Evolutionary conservation across 257 asterid species (phyloP).

Genomic region (Jaltomata sinuosa): DNA sequence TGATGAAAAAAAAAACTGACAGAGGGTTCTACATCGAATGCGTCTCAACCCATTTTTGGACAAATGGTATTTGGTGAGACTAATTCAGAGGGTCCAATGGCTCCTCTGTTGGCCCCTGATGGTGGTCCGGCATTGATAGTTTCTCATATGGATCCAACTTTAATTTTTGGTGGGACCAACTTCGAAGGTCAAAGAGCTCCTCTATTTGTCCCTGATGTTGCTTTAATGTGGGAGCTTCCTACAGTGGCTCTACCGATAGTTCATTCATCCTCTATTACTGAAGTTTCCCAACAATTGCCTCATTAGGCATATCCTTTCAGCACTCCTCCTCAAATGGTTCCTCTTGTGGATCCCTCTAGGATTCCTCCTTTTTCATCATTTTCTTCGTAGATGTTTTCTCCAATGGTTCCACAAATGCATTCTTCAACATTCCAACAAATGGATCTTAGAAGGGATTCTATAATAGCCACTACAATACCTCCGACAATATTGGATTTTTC

Average conservation of each 20-base stretch:
- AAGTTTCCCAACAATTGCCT: not conserved
- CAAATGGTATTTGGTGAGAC: too few relatives aligned
- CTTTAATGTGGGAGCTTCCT: not conserved
- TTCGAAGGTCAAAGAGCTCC: not conserved
- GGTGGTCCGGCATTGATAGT: too few relatives aligned
- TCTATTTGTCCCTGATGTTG: too few relatives aligned
- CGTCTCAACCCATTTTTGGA: too few relatives aligned
- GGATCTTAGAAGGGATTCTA: not conserved
- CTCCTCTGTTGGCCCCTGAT: too few relatives aligned
- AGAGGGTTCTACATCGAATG: too few relatives aligned
- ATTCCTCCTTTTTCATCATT: not conserved
- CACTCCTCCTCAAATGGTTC: not conserved
- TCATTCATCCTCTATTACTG: not conserved
- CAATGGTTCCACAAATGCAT: not conserved
- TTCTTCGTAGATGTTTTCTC: not conserved
- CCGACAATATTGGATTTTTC: too few relatives aligned
- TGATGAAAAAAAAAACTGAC: too few relatives aligned
- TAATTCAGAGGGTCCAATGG: too few relatives aligned
- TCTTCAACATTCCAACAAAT: not conserved
- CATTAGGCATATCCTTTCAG: not conserved
- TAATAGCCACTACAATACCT: not conserved
- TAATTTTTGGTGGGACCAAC: too few relatives aligned
- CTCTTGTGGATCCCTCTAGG: too few relatives aligned
- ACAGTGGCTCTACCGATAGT: not conserved
- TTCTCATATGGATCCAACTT: too few relatives aligned